Base-by-base conservation (phyloP, 768 basidiomycete genomes). In the Collybiopsis confluens region DNA sequence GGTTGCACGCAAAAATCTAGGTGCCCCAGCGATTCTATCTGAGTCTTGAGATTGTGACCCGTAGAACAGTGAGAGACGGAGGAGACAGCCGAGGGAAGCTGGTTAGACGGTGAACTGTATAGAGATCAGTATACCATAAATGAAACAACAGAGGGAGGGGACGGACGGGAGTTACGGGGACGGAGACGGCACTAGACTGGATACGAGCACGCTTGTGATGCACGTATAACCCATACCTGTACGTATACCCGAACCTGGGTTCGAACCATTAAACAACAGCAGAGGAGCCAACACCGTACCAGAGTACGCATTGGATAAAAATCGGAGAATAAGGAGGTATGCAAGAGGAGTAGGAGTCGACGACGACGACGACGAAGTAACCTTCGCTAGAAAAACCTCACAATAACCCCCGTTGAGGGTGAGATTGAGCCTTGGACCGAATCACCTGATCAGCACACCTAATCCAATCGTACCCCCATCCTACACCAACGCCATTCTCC, bases 21-120 rank as follows among this genome's bases (percentile, higher is more conserved):
- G n/a, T n/a, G n/a, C n/a, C n/a, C n/a, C n/a, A n/a, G n/a, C n/a
- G 80, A 70, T 4, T 56, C 58, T 11, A 89, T 59, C 58, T 83
- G 76, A 0, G n/a, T n/a, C n/a, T n/a, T n/a, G n/a, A n/a, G n/a
- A n/a, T n/a, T n/a, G n/a, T n/a, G 69, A 65, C 35, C 80, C 81
- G 59, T 80, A 83, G 26, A 74, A 78, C 0, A 93, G 91, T 3
- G 91, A 90, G 27, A 90, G 68, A 13, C 88, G 85, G 37, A 96
- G 57, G 33, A 92, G 67, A 62, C 91, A 79, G 0, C 83, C 93
- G 30, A 98, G 70, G 4, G 87, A 85, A 2, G 90, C 92, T 0
- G n/a, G 81, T 75, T 38, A 97, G 70, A 11, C 93, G 88, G 65
- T 97, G 90, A 1, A 94, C 91, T 90, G 35, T 18, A 48, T 21